phyloP scores from a whole-genome alignment of 2,329 filamentous ascomycete species.

The Nemania sp. region DNA sequence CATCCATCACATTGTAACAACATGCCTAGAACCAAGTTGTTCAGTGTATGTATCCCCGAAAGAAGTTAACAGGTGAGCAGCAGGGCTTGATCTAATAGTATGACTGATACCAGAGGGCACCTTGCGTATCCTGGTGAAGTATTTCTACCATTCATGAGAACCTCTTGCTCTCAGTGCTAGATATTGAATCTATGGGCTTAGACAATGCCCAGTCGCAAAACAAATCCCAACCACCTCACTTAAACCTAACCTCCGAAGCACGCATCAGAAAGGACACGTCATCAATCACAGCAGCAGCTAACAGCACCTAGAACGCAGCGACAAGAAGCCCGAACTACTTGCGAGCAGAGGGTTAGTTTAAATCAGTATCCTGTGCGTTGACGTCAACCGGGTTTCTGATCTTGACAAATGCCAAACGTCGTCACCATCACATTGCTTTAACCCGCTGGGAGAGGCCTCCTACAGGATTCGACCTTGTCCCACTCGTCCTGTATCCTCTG shows the following conservation, averaged over 20 bases:
- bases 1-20: background rate
- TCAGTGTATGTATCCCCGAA: background rate
- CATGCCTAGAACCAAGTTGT: background rate
- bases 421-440: constrained; percentile 1
- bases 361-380: background rate
- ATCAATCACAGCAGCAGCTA: background rate
- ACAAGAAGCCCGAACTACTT: background rate
- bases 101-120: background rate
- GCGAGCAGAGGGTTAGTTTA: background rate
- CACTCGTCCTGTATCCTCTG: background rate
- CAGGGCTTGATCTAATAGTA: too few relatives aligned
- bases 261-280: background rate
- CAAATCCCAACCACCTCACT: background rate
- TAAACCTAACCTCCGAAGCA: background rate
- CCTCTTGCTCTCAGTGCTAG: background rate
- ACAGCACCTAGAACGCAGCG: background rate
- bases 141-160: background rate
- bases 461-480: background rate
- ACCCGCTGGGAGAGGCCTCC: background rate
- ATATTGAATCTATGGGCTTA: background rate
- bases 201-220: background rate
- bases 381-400: background rate
- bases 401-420: background rate
- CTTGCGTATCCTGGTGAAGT: background rate
- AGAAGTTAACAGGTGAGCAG: background rate